Percentiles rank a stretch among this genome's conserved stretches.
Evolutionary conservation across 192 early-diverging fungal species (phyloP).

Genomic region (Phlyctochytrium arcticum): DNA sequence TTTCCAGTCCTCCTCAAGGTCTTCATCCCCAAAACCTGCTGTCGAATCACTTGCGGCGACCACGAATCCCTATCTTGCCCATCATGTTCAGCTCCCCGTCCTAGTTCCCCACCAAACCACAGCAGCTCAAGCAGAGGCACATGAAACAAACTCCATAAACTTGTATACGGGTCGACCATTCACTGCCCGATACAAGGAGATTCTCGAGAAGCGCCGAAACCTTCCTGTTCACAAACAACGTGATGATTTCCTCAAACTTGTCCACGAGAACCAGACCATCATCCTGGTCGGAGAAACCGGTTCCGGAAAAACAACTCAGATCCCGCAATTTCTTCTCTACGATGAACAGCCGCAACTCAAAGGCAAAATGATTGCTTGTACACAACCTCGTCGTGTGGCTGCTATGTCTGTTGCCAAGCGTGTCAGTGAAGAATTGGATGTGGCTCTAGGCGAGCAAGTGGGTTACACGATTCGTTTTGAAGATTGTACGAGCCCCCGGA

Average conservation of each 20-base stretch:
- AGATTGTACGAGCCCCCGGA: slow-evolving; percentile 80
- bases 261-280: slow-evolving; percentile 91
- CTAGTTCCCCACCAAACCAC: slow-evolving; percentile 78
- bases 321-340: slow-evolving; percentile 91
- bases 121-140: slow-evolving; percentile 71
- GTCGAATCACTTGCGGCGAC: no score
- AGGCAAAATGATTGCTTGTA: slow-evolving; percentile 93
- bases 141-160: slow-evolving; percentile 71
- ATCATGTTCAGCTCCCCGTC: slow-evolving; percentile 7
- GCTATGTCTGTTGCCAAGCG: slow-evolving; percentile 99
- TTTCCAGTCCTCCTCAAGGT: no score
- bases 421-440: slow-evolving; percentile 96
- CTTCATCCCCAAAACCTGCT: no score
- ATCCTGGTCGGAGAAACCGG: slow-evolving; percentile 97
- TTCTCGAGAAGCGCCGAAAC: slow-evolving; percentile 77
- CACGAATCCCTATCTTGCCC: slow-evolving; percentile 42
- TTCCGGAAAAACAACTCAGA: slow-evolving; percentile 99
- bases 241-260: slow-evolving; percentile 81
- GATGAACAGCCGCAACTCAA: slow-evolving; percentile 85
- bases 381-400: slow-evolving; percentile 97
- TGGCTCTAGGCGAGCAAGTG: slow-evolving; percentile 88
- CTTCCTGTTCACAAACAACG: slow-evolving; percentile 96
- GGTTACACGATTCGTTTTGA: slow-evolving; percentile 99
- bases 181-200: slow-evolving; percentile 78
- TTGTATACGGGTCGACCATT: slow-evolving; percentile 77